Base-by-base conservation (phyloP, 2,329 filamentous ascomycete genomes). In the Fusarium newnesense region DNA sequence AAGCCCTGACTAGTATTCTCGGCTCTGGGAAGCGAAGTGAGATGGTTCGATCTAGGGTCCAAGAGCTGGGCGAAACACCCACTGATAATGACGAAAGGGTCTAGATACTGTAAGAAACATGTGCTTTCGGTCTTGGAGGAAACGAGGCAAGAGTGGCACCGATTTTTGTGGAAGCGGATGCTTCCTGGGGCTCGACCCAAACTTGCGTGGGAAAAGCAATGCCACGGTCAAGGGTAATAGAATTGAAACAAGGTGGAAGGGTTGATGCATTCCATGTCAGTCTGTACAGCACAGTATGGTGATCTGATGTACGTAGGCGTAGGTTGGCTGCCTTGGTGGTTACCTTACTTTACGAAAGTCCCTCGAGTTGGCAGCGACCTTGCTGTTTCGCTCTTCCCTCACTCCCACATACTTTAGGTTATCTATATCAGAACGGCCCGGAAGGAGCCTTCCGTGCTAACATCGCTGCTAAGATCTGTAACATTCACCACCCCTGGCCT, bases 61-160 rank as follows among this genome's bases (percentile, higher is more conserved):
- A 53, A 34, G 40, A 50, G 40, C 40, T 54, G 40, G 34, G 37
- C 36, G 8, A 68, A 60, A 60, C 56, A 61, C 21, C 70, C 30
- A 53, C 44, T 28, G 62, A 56, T 34, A 32, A 58, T 69, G 53
- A 60, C 67, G 67, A 65, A 74, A 58, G 54, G 32, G n/a, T 32
- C 19, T 26, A 24, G 24, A 24, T 24, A 36, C 32, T 15, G 32
- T 28, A 21, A 36, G 42, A 56, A 72, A 50, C 24, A 64, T 50
- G 26, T 37, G 58, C 44, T 69, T 69, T 36, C n/a, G 19, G 40
- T 40, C 49, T 60, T 37, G 58, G 44, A 56, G 44, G 34, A 69
- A 60, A 67, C n/a, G 34, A 40, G 21, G 42, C 53, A 40, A 69
- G 57, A 61, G 64, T 53, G 66, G 60, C 39, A 30, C 53, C 52